Conservation (phyloP, 192 early-diverging fungal genomes). For the Spizellomyces punctatus region DNA sequence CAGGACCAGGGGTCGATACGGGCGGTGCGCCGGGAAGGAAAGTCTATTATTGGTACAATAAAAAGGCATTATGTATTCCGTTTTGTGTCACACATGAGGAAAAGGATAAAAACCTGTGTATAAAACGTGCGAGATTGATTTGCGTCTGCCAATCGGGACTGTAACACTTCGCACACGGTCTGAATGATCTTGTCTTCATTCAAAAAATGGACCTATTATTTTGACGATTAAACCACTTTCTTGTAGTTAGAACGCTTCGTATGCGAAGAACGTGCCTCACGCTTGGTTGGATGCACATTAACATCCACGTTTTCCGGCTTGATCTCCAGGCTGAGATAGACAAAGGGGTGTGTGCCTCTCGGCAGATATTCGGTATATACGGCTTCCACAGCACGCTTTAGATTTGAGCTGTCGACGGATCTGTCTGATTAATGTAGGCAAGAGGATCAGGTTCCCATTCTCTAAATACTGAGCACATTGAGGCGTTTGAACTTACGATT, state of each 20-base stretch:
- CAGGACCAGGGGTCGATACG: no score
- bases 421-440: constrained; percentile 57
- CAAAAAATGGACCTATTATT: constrained; percentile 79
- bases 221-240: neutral
- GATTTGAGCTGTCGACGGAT: constrained; percentile 77
- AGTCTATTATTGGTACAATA: neutral
- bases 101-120: constrained; percentile 60
- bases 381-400: constrained; percentile 81
- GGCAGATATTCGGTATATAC: constrained; percentile 82
- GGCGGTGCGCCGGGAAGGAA: neutral
- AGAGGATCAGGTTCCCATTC: neutral
- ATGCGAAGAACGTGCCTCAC: constrained; percentile 54
- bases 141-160: constrained; percentile 65
- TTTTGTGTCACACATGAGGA: neutral
- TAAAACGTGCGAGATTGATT: constrained; percentile 76
- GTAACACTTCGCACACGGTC: constrained; percentile 68
- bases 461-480: neutral
- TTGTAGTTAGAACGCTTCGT: no score
- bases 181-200: constrained; percentile 85
- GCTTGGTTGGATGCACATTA: constrained; percentile 98
- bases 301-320: constrained; percentile 92
- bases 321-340: constrained; percentile 88
- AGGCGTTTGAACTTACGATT: constrained; percentile 68
- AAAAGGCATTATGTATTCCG: neutral
- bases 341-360: constrained; percentile 86